Evolutionary conservation across 169 alveolate species (phyloP).

Genomic region (Cryptosporidium tyzzeri): DNA sequence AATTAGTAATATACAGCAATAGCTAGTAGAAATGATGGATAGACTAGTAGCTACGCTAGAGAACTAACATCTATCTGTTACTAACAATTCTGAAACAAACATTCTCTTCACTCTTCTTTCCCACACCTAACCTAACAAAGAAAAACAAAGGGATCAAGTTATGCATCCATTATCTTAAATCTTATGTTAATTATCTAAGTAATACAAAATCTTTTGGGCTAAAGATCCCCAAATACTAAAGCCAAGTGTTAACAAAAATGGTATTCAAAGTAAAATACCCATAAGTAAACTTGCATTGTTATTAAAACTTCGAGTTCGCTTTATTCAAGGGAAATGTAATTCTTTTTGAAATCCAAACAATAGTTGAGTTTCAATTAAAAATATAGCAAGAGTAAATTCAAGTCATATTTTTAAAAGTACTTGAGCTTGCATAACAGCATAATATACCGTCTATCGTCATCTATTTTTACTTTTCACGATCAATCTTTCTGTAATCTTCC

Average conservation of each 20-base stretch:
- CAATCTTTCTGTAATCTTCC: constrained; percentile 14
- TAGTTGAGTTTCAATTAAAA: constrained; percentile 63
- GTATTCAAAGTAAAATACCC: constrained; percentile 6
- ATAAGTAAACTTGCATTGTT: constrained; percentile 2
- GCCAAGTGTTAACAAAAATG: neutral
- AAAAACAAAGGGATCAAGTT: neutral
- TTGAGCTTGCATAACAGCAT: constrained; percentile 14
- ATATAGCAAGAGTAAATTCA: constrained; percentile 26
- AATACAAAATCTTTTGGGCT: constrained; percentile 3
- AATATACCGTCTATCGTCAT: neutral
- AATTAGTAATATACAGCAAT: neutral
- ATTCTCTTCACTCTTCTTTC: neutral
- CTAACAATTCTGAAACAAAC: too few relatives aligned
- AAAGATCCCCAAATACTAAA: neutral
- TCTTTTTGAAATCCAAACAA: constrained; percentile 39
- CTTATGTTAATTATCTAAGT: constrained; percentile 1
- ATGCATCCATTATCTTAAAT: constrained; percentile 13
- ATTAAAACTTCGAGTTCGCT: neutral
- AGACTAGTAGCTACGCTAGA: neutral
- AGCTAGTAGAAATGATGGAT: neutral
- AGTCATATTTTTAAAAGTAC: constrained; percentile 42
- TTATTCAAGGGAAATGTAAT: neutral
- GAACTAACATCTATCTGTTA: neutral
- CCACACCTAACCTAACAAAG: neutral
- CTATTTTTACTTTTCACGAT: constrained; percentile 1